Conservation (phyloP, 140 eudicot genomes). For the Artemisia princeps region DNA sequence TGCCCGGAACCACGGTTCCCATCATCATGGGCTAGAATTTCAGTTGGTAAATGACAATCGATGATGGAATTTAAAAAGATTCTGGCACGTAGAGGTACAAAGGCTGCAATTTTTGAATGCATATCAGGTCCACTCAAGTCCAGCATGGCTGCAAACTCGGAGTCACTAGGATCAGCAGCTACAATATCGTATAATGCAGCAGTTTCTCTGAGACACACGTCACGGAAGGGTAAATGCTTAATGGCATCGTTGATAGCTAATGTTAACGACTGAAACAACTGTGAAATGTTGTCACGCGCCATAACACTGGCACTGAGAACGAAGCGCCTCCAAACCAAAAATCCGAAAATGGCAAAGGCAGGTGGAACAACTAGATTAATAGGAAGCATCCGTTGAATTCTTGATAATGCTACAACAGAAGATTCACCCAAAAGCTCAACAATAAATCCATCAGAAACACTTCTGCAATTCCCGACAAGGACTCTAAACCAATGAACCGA, state of each 20-base stretch:
- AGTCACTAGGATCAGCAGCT: constrained; percentile 60
- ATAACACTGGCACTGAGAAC: constrained; percentile 40
- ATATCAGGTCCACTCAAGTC: constrained; percentile 51
- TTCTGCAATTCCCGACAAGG: constrained; percentile 85
- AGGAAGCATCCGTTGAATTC: constrained; percentile 85
- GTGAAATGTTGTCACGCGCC: constrained; percentile 60
- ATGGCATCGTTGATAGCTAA: constrained; percentile 60
- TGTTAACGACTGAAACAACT: constrained; percentile 50
- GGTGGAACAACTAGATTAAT: constrained; percentile 73
- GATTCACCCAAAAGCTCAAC: constrained; percentile 89
- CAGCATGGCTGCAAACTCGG: constrained; percentile 68
- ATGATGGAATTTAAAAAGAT: constrained; percentile 70
- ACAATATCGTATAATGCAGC: constrained; percentile 60
- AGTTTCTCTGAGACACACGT: constrained; percentile 77
- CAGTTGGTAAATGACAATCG: constrained; percentile 60
- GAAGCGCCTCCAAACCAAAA: constrained; percentile 71
- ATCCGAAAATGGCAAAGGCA: constrained; percentile 79
- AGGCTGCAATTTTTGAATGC: constrained; percentile 51
- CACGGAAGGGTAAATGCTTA: constrained; percentile 89
- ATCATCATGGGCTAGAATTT: constrained; percentile 38
- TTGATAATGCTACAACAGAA: constrained; percentile 60
- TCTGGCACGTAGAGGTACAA: constrained; percentile 82
- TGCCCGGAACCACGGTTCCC: constrained; percentile 44
- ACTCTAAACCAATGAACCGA: constrained; percentile 91
- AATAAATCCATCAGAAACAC: constrained; percentile 73